phyloP scores from a whole-genome alignment of 2,329 filamentous ascomycete genomes.

The Leptographium radiaticola region DNA sequence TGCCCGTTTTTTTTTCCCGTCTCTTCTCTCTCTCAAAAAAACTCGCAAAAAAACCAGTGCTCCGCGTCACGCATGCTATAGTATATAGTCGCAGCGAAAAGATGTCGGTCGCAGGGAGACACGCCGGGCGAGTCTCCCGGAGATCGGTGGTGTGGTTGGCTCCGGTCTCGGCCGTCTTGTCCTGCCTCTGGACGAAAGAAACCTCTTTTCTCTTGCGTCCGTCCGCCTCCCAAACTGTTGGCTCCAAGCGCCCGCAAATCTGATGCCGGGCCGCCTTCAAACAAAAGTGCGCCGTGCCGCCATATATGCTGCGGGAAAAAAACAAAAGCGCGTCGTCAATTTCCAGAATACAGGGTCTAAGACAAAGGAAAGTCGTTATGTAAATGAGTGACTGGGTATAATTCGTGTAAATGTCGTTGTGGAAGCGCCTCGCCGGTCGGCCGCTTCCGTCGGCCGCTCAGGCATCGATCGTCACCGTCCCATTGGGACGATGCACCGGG shows the following conservation, averaged over 20 bases:
- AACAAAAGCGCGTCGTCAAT: not conserved
- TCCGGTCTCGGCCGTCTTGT: too few relatives aligned
- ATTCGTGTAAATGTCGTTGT: not conserved
- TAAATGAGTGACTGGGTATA: slow-evolving; percentile 7
- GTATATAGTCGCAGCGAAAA: too few relatives aligned
- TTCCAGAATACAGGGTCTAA: slow-evolving; percentile 3
- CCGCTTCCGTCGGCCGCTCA: not conserved
- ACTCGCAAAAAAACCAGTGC: too few relatives aligned
- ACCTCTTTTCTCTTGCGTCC: not conserved
- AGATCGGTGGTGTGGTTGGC: too few relatives aligned
- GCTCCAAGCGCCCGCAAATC: not conserved
- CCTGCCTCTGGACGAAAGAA: not conserved
- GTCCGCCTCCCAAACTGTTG: not conserved
- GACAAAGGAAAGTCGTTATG: slow-evolving; percentile 7
- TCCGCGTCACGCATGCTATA: too few relatives aligned
- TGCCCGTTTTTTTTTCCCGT: not conserved
- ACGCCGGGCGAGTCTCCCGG: too few relatives aligned
- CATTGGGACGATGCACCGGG: slow-evolving; percentile 27
- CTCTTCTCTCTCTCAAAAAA: too few relatives aligned
- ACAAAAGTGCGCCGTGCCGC: not conserved
- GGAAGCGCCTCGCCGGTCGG: not conserved
- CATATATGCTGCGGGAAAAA: not conserved
- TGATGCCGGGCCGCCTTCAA: not conserved
- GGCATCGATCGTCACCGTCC: slow-evolving; percentile 15
- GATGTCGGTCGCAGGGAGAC: too few relatives aligned